phyloP scores from a whole-genome alignment of 1,284 basidiomycete species.

The Melampsora americana region DNA sequence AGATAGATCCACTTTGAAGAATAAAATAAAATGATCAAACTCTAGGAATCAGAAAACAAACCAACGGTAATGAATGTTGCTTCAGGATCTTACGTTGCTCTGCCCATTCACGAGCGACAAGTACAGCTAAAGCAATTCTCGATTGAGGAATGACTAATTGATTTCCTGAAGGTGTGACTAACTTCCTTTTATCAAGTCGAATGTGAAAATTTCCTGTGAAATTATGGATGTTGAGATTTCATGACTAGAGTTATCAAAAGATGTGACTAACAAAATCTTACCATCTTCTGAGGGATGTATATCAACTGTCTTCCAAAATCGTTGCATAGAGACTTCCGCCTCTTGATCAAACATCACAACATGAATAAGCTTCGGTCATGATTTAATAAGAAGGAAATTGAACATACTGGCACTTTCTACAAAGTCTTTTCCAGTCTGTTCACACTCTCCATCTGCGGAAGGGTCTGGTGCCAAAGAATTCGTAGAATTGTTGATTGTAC shows the following conservation, averaged over 20 bases:
- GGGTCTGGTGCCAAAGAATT: neutral
- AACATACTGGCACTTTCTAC: neutral
- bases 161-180: slow-evolving; percentile 33
- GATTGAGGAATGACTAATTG: slow-evolving; percentile 26
- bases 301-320: slow-evolving; percentile 83
- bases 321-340: slow-evolving; percentile 74
- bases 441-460: neutral
- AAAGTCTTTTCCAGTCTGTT: neutral
- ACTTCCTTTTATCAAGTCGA: slow-evolving; percentile 75
- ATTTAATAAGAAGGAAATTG: neutral
- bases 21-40: neutral
- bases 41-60: neutral
- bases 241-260: neutral
- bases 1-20: slow-evolving; percentile 16
- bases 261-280: slow-evolving; percentile 45
- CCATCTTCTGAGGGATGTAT: slow-evolving; percentile 53
- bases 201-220: slow-evolving; percentile 62
- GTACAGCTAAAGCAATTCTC: slow-evolving; percentile 28
- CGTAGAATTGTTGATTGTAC: neutral
- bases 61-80: slow-evolving; percentile 32
- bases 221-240: neutral
- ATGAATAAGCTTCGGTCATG: neutral
- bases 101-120: slow-evolving; percentile 35
- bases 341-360: slow-evolving; percentile 57
- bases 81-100: slow-evolving; percentile 26